Base-by-base conservation (phyloP, 768 basidiomycete genomes). In the Tephrocybe sp. region DNA sequence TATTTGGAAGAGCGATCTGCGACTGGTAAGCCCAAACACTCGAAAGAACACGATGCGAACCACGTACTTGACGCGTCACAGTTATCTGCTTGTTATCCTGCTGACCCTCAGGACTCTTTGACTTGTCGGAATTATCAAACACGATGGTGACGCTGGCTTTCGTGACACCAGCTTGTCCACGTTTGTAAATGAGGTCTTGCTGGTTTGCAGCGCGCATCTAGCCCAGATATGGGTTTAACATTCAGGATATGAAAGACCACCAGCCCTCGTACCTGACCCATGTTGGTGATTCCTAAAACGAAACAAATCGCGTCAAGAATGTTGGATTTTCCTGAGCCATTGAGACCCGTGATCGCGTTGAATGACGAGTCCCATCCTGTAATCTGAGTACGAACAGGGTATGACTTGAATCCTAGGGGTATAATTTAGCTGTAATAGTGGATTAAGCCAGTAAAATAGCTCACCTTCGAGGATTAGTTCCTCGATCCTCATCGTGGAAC, bases 241-340 rank as follows among this genome's bases (percentile, higher is more conserved):
- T n/a, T n/a, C n/a, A n/a, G n/a, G n/a, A n/a, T n/a, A n/a, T n/a
- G n/a, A n/a, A n/a, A n/a, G n/a, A n/a, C n/a, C n/a, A n/a, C n/a
- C n/a, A n/a, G n/a, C n/a, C n/a, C n/a, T n/a, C 82, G 48, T 56
- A 91, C 95, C 55, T 87, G 85, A n/a, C 88, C 75, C 88, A 98
- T 91, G 68, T 98, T 98, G 2, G 95, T 98, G 58, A 98, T 91
- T 14, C 97, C 97, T 17, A 99, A 79, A 14, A 98, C 97, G 66
- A 99, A 99, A 71, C 95, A 97, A 70, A 98, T 98, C 53, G 97
- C 95, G 75, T 99, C 97, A 56, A 99, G 84, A 62, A 99, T 98
- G 73, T 99, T 99, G 53, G 94, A 97, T 75, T 99, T 98, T 60
- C 96, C 96, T 0, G 93, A 96, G 2, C 93, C 93, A 74, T 93